Evolutionary conservation across 2,329 filamentous ascomycete genomes (phyloP).

Genomic region (Paracoccidioides brasiliensis): DNA sequence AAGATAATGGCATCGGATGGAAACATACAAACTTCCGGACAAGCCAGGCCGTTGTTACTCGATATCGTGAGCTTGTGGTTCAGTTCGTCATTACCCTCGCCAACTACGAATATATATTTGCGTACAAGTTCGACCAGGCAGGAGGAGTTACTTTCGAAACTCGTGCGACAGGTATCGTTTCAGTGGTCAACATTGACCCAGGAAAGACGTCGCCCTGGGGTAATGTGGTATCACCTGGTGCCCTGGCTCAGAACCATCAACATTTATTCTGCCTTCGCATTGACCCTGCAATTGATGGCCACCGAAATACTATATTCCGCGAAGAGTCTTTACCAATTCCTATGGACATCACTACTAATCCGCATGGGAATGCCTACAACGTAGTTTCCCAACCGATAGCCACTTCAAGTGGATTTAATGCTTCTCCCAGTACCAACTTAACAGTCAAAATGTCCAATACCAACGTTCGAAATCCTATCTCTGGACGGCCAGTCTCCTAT

Average conservation of each 20-base stretch:
- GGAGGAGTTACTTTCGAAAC: constrained; percentile 50
- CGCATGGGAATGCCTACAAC: constrained; percentile 48
- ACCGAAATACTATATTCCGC: constrained; percentile 41
- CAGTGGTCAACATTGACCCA: constrained; percentile 46
- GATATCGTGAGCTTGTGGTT: constrained; percentile 50
- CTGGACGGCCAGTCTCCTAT: constrained; percentile 34
- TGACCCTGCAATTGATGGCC: constrained; percentile 49
- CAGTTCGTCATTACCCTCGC: constrained; percentile 56
- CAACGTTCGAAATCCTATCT: constrained; percentile 30
- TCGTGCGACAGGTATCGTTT: constrained; percentile 54
- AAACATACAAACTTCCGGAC: constrained; percentile 60
- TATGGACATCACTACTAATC: constrained; percentile 43
- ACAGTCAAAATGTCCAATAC: constrained; percentile 39
- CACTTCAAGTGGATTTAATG: constrained; percentile 38
- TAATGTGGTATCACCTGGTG: constrained; percentile 51
- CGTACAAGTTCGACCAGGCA: constrained; percentile 51
- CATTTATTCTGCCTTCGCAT: constrained; percentile 55
- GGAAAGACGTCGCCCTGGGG: constrained; percentile 43
- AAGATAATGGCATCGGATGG: constrained; percentile 56
- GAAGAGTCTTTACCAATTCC: constrained; percentile 42
- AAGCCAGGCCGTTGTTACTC: constrained; percentile 46
- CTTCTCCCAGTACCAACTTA: constrained; percentile 36
- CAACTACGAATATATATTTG: constrained; percentile 60
- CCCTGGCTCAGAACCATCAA: constrained; percentile 57
- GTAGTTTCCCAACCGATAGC: constrained; percentile 38